Percentiles rank a stretch among this genome's conserved stretches.
Evolutionary conservation across 768 basidiomycete species (phyloP).

Genomic region (Myochromella boudieri): DNA sequence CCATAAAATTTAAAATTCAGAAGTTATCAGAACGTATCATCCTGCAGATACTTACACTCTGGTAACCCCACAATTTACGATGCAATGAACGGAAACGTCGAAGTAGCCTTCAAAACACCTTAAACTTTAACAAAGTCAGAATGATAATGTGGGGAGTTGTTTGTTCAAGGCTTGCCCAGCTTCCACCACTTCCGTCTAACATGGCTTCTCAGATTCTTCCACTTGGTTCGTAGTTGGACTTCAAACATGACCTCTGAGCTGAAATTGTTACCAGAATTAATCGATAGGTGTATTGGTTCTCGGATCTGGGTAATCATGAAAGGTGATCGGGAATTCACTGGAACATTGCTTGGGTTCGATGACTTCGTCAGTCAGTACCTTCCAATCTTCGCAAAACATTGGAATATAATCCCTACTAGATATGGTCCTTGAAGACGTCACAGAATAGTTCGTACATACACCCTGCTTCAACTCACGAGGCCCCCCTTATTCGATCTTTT

Average conservation of each 20-base stretch:
- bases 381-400: constrained; percentile 1
- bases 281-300: constrained; percentile 96
- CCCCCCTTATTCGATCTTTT: background rate
- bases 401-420: constrained; percentile 40
- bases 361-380: constrained; percentile 95
- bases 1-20: no score
- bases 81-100: no score
- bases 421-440: constrained; percentile 96
- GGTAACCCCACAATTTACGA: no score
- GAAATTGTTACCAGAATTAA: constrained; percentile 62
- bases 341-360: constrained; percentile 93
- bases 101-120: no score
- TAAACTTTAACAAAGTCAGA: no score
- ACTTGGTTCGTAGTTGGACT: constrained; percentile 52
- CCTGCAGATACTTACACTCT: no score
- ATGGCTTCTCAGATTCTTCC: constrained; percentile 96
- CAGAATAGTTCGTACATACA: constrained; percentile 74
- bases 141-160: no score
- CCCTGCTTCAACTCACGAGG: background rate
- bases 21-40: no score
- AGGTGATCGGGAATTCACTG: constrained; percentile 94
- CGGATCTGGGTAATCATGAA: constrained; percentile 99
- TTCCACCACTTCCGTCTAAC: background rate
- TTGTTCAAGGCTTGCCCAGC: constrained; percentile 10
- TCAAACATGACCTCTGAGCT: background rate